A percentile compares a stretch with the other conserved stretches of the same genome.
Evolutionary conservation across 495 filamentous ascomycete genomes (phyloP).

Genomic region (Hypoxylon fuscum): DNA sequence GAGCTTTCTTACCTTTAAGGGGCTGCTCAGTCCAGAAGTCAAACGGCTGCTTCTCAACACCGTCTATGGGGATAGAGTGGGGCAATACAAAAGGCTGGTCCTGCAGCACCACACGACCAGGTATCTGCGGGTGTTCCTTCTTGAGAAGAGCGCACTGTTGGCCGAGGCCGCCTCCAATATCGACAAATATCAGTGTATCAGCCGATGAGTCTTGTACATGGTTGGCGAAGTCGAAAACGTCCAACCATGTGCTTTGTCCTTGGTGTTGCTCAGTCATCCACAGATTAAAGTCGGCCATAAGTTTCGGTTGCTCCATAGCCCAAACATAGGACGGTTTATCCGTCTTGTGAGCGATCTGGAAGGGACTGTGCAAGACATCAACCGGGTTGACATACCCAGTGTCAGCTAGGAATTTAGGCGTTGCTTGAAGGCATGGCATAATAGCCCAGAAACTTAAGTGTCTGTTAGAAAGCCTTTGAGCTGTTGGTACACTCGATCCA

Average conservation of each 20-base stretch:
- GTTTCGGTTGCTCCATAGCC: constrained; percentile 50
- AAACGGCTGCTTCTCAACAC: constrained; percentile 54
- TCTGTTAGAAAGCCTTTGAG: neutral
- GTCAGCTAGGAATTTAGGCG: constrained; percentile 52
- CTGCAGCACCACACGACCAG: constrained; percentile 60
- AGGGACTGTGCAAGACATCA: constrained; percentile 45
- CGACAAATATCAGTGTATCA: constrained; percentile 52
- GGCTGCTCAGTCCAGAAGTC: constrained; percentile 61
- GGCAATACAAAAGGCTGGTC: constrained; percentile 54
- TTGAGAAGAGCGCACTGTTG: constrained; percentile 57
- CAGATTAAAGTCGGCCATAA: constrained; percentile 47
- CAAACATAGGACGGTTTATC: constrained; percentile 52
- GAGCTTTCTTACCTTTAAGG: constrained; percentile 48
- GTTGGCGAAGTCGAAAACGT: constrained; percentile 36
- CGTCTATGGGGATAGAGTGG: constrained; percentile 42
- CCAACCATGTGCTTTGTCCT: constrained; percentile 47
- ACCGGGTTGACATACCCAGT: constrained; percentile 53
- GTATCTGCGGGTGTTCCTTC: constrained; percentile 49
- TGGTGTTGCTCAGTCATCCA: constrained; percentile 48
- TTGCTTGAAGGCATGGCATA: constrained; percentile 41
- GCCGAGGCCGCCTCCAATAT: constrained; percentile 62
- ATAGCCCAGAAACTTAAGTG: constrained; percentile 46
- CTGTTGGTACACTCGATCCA: neutral
- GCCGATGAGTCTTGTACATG: constrained; percentile 2
- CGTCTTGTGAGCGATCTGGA: constrained; percentile 56